Evolutionary conservation across 345 rosid species (phyloP).

Genomic region (Boechera retrofracta): DNA sequence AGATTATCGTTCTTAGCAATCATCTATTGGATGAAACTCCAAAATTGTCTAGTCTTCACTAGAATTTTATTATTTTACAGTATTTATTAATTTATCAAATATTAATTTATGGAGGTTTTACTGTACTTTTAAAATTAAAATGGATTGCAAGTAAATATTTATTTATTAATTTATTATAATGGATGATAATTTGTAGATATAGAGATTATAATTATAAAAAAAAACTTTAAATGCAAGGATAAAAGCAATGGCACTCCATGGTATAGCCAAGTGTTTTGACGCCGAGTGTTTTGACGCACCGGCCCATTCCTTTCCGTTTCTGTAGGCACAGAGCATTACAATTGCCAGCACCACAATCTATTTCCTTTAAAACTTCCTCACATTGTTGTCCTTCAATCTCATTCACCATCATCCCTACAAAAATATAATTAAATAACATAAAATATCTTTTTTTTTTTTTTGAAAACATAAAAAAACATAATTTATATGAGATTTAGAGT

Average conservation of each 20-base stretch:
- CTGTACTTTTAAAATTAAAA: too few relatives aligned
- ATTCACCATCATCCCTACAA: neutral
- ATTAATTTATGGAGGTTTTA: too few relatives aligned
- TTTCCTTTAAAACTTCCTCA: neutral
- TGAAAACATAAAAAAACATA: neutral
- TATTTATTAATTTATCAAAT: too few relatives aligned
- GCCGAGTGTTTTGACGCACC: neutral
- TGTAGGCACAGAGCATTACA: neutral
- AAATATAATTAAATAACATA: neutral
- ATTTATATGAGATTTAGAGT: neutral
- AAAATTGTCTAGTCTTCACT: too few relatives aligned
- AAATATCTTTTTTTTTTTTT: neutral
- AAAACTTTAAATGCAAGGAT: neutral
- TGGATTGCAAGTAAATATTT: too few relatives aligned
- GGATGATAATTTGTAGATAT: too few relatives aligned
- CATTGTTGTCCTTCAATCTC: neutral
- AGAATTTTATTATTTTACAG: too few relatives aligned
- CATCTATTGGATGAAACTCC: too few relatives aligned
- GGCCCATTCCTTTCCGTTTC: neutral
- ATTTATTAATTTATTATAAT: too few relatives aligned
- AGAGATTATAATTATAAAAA: too few relatives aligned
- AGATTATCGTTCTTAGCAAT: neutral
- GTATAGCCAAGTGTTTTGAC: too few relatives aligned
- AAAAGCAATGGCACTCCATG: neutral
- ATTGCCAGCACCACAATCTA: neutral